phyloP scores from a whole-genome alignment of 1,139 yeast genomes.

The Suhomyces maxii region DNA sequence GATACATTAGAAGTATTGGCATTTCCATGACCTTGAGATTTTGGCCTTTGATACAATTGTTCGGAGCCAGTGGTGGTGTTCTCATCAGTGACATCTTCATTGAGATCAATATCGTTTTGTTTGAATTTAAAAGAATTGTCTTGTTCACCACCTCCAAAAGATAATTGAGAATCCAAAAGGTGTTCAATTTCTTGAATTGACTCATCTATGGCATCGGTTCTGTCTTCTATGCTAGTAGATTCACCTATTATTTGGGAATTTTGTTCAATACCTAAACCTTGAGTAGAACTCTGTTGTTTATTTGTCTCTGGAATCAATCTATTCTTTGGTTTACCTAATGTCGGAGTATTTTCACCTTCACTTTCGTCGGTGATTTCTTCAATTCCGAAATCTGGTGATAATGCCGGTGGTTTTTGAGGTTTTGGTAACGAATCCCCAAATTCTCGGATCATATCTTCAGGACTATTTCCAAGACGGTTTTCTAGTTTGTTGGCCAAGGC shows the following conservation, averaged over 20 bases:
- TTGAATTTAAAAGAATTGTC: conserved; percentile 15
- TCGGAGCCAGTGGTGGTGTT: not conserved
- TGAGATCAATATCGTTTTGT: conserved; percentile 2
- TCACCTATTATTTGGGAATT: conserved; percentile 18
- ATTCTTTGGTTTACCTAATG: not conserved
- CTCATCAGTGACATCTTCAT: conserved; percentile 6
- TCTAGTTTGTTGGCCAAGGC: conserved; percentile 28
- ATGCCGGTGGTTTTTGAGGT: conserved; percentile 9
- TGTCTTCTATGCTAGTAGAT: conserved; percentile 17
- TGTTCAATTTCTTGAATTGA: conserved; percentile 47
- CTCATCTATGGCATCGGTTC: conserved; percentile 23
- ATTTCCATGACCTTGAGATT: not conserved
- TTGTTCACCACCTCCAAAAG: conserved; percentile 6
- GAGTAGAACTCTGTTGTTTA: not conserved
- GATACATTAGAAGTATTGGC: not conserved
- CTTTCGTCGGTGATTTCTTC: conserved; percentile 39
- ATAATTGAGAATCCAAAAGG: conserved; percentile 39
- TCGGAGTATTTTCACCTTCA: conserved; percentile 19
- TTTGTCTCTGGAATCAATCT: not conserved
- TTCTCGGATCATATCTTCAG: conserved; percentile 10
- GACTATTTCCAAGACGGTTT: conserved; percentile 17
- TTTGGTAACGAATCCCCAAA: conserved; percentile 14
- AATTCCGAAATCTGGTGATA: conserved; percentile 38
- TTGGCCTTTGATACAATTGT: not conserved
- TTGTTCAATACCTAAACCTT: conserved; percentile 13